Conservation (phyloP, 2,329 filamentous ascomycete genomes). For the Malbranchea cinnamomea region DNA sequence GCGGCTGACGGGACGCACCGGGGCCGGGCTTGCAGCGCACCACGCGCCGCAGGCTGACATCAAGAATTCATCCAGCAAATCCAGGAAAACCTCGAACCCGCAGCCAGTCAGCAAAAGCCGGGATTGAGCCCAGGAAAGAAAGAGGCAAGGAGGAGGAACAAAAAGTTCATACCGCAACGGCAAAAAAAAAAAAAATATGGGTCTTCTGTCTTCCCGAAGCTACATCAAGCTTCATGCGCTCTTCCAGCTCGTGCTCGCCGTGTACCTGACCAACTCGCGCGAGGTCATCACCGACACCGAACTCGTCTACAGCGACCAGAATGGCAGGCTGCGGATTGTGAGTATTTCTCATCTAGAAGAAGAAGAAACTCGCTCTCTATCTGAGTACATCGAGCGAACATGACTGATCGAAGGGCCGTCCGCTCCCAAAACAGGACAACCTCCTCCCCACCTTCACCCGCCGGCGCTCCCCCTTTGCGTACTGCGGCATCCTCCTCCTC, state of each 20-base stretch:
- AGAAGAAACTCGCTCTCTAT: no score
- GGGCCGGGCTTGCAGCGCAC: no score
- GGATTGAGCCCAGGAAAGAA: neutral
- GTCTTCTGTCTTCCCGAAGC: slow-evolving; percentile 61
- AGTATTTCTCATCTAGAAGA: no score
- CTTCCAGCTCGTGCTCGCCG: slow-evolving; percentile 71
- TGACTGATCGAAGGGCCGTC: slow-evolving; percentile 6
- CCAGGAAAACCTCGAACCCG: no score
- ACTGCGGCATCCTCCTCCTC: slow-evolving; percentile 55
- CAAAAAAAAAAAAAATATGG: slow-evolving; percentile 42
- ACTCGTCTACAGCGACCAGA: slow-evolving; percentile 68
- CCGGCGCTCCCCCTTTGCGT: slow-evolving; percentile 51
- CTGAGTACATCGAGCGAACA: slow-evolving; percentile 9
- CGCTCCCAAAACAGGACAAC: slow-evolving; percentile 24
- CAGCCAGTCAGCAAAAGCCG: no score
- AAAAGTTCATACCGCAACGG: neutral
- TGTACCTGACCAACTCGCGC: slow-evolving; percentile 67
- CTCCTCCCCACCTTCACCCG: slow-evolving; percentile 53
- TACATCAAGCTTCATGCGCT: slow-evolving; percentile 70
- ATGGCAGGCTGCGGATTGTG: slow-evolving; percentile 74
- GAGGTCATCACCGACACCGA: slow-evolving; percentile 57
- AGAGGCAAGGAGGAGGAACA: neutral
- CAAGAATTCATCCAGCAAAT: no score
- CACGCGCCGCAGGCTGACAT: no score
- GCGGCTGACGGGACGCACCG: no score